Conservation (phyloP, 2,329 filamentous ascomycete genomes). For the Beauveria brongniartii region DNA sequence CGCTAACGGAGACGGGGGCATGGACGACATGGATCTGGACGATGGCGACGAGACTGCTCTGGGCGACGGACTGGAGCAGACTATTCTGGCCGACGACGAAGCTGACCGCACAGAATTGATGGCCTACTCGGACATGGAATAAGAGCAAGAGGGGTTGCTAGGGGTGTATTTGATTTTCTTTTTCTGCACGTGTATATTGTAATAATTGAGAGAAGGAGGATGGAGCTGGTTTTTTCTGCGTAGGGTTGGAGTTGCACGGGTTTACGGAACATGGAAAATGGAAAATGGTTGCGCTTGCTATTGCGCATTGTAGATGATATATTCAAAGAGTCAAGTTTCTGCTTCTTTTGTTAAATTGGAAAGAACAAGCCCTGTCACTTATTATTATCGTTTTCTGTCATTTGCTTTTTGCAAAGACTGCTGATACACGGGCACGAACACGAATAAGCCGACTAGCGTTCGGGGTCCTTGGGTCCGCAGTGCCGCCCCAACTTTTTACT, state of each 20-base stretch:
- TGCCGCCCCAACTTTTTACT: no score
- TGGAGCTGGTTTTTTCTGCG: neutral
- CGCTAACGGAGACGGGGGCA: conserved; percentile 32
- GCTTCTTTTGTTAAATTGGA: neutral
- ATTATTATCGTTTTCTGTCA: no score
- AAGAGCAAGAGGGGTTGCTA: neutral
- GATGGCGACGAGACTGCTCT: conserved; percentile 24
- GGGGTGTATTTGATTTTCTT: neutral
- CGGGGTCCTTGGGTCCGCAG: conserved; percentile 4
- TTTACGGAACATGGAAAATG: neutral
- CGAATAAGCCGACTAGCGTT: conserved; percentile 3
- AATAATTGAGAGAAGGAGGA: conserved; percentile 3
- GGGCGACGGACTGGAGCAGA: conserved; percentile 23
- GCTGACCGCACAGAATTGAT: conserved; percentile 31
- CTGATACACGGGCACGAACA: neutral
- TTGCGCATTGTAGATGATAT: neutral
- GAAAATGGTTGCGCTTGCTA: neutral
- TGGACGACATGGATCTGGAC: conserved; percentile 36
- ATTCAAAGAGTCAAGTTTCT: neutral
- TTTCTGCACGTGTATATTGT: conserved; percentile 6
- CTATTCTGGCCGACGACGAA: conserved; percentile 38
- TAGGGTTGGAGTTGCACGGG: neutral
- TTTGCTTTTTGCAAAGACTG: no score
- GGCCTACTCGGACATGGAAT: conserved; percentile 29
- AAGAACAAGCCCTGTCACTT: neutral